A percentile compares a stretch with the other conserved stretches of the same genome.
Evolutionary conservation across 2,329 filamentous ascomycete species (phyloP).

Genomic region (Pseudogymnoascus sp.): DNA sequence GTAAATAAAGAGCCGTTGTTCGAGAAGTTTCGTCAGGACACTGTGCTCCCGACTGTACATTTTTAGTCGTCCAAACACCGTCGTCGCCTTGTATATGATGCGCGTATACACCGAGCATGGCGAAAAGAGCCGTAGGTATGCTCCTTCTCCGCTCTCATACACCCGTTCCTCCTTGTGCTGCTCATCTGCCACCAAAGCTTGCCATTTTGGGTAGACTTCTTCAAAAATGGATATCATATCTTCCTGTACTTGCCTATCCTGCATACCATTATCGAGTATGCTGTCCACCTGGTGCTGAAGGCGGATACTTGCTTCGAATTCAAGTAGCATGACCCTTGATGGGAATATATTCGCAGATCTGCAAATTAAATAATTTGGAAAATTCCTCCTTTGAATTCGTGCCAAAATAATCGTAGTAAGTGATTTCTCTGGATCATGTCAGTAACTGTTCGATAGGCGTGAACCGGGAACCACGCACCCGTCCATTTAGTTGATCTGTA

Average conservation of each 20-base stretch:
- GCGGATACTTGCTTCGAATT: slow-evolving; percentile 81
- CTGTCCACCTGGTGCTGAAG: slow-evolving; percentile 76
- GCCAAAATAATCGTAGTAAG: slow-evolving; percentile 90
- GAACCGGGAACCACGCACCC: background rate
- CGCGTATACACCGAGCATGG: slow-evolving; percentile 90
- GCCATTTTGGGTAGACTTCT: slow-evolving; percentile 75
- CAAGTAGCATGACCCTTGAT: slow-evolving; percentile 66
- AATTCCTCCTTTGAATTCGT: slow-evolving; percentile 79
- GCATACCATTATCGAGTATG: slow-evolving; percentile 69
- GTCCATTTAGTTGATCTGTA: slow-evolving; percentile 96
- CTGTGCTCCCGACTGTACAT: slow-evolving; percentile 69
- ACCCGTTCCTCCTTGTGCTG: slow-evolving; percentile 67
- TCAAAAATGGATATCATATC: slow-evolving; percentile 67
- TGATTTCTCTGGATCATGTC: slow-evolving; percentile 64
- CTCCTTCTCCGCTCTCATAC: slow-evolving; percentile 77
- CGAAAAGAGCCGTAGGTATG: slow-evolving; percentile 82
- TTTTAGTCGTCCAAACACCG: slow-evolving; percentile 74
- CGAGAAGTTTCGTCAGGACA: slow-evolving; percentile 66
- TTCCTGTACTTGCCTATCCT: slow-evolving; percentile 57
- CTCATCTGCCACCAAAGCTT: slow-evolving; percentile 62
- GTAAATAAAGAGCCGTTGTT: slow-evolving; percentile 76
- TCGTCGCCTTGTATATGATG: slow-evolving; percentile 80
- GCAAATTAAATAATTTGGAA: slow-evolving; percentile 84
- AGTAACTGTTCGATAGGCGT: background rate
- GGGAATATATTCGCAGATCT: slow-evolving; percentile 83